Conservation (phyloP, 2,329 filamentous ascomycete genomes). For the Neoscytalidium dimidiatum region DNA sequence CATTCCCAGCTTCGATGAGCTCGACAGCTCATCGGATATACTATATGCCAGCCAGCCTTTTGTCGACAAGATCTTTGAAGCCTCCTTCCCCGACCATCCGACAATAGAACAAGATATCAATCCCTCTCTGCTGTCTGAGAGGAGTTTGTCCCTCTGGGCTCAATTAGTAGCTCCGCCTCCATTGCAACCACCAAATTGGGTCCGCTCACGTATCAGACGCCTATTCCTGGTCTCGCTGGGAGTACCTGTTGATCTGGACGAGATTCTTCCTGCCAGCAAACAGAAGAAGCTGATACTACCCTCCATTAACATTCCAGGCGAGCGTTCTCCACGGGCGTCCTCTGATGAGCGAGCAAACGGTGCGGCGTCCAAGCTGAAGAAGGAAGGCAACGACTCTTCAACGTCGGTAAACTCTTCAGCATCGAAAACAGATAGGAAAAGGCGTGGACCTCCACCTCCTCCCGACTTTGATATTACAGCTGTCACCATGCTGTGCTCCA, state of each 20-base stretch:
- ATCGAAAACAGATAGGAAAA: slow-evolving; percentile 43
- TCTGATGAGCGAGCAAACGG: slow-evolving; percentile 40
- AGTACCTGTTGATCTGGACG: slow-evolving; percentile 93
- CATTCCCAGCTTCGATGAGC: slow-evolving; percentile 67
- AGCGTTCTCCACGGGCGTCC: slow-evolving; percentile 39
- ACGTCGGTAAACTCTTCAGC: slow-evolving; percentile 41
- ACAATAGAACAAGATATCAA: slow-evolving; percentile 45
- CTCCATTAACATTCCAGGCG: slow-evolving; percentile 59
- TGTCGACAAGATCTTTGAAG: slow-evolving; percentile 60
- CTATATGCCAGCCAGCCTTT: slow-evolving; percentile 64
- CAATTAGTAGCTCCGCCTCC: slow-evolving; percentile 94
- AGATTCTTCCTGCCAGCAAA: slow-evolving; percentile 94
- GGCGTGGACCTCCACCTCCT: slow-evolving; percentile 64
- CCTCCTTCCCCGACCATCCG: slow-evolving; percentile 34
- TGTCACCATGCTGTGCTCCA: slow-evolving; percentile 75
- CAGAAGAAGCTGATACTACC: slow-evolving; percentile 97
- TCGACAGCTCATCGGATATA: slow-evolving; percentile 60
- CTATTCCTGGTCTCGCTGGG: slow-evolving; percentile 95
- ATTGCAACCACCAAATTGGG: slow-evolving; percentile 95
- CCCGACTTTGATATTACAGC: slow-evolving; percentile 79
- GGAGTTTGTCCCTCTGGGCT: slow-evolving; percentile 90
- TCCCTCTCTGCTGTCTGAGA: slow-evolving; percentile 67
- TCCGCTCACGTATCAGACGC: slow-evolving; percentile 89
- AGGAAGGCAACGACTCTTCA: slow-evolving; percentile 38
- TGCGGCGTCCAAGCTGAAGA: slow-evolving; percentile 40